These are phyloP conservation scores for Crithidia bombi DNA, from an alignment of 208 protist species.

Conservation along the genomic window DNA sequence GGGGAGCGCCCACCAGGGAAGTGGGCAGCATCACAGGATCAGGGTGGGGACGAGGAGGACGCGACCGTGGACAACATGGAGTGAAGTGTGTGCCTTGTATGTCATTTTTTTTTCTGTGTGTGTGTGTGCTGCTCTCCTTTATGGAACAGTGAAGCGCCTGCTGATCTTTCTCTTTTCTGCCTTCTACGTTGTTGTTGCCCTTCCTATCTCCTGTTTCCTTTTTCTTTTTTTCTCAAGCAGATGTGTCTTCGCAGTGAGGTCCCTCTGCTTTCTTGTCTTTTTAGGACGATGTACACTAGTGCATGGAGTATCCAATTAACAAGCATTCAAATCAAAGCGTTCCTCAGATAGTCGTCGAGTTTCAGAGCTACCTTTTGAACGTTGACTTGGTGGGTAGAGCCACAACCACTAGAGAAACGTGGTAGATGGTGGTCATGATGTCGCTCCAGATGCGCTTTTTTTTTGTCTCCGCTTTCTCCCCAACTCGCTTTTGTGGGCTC, in stretches of 20 bases:
- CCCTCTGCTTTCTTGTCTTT: background rate
- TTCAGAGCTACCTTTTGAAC: too few relatives aligned
- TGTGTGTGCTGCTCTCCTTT: background rate
- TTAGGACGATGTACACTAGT: conserved; percentile 11
- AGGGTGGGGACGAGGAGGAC: conserved; percentile 20
- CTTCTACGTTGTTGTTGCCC: background rate
- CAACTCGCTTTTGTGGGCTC: too few relatives aligned
- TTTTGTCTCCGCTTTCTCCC: background rate
- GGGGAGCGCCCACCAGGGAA: conserved; percentile 61
- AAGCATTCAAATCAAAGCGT: background rate
- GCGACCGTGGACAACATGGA: conserved; percentile 3
- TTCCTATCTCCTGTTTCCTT: background rate
- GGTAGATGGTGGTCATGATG: too few relatives aligned
- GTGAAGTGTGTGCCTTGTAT: background rate
- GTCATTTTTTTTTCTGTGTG: background rate
- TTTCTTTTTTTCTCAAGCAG: background rate
- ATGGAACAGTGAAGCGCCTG: too few relatives aligned
- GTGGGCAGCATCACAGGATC: conserved; percentile 26
- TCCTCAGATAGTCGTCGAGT: background rate
- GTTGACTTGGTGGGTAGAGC: too few relatives aligned
- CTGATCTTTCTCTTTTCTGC: background rate
- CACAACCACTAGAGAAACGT: too few relatives aligned
- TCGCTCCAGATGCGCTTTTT: background rate
- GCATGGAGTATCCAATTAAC: background rate
- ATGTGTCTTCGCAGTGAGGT: background rate